phyloP scores from a whole-genome alignment of 352 stramenopile genomes.

The Peronospora destructor region DNA sequence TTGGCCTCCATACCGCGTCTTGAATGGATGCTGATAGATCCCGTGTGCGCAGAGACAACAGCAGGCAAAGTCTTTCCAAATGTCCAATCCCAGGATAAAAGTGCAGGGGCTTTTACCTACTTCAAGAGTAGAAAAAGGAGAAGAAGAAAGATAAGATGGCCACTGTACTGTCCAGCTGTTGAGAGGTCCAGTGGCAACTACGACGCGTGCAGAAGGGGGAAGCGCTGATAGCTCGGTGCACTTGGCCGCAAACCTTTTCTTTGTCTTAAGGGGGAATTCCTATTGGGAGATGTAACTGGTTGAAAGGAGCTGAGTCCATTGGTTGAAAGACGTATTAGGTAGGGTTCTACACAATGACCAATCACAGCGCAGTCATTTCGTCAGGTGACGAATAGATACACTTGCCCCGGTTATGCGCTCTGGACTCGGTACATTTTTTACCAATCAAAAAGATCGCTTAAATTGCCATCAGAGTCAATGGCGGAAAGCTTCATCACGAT shows the following conservation, averaged over 20 bases:
- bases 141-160: neutral
- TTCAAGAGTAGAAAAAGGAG: too few relatives aligned
- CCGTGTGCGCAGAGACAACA: neutral
- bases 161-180: constrained; percentile 7
- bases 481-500: constrained; percentile 25
- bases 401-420: neutral
- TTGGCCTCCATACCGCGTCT: constrained; percentile 37
- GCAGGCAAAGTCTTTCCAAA: constrained; percentile 8
- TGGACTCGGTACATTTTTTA: neutral
- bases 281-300: too few relatives aligned
- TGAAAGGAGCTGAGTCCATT: neutral
- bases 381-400: neutral
- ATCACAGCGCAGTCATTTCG: neutral
- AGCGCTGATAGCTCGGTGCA: neutral
- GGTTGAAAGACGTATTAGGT: neutral
- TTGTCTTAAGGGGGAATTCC: constrained; percentile 11
- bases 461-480: constrained; percentile 9
- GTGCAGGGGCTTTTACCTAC: neutral
- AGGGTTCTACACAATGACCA: neutral
- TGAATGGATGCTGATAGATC: neutral
- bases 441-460: neutral
- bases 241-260: constrained; percentile 27
- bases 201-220: neutral
- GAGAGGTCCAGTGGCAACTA: neutral
- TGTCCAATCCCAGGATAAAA: constrained; percentile 25